Conservation (phyloP, 176 grass and related monocot genomes). For the Rhynchospora tenuis region DNA sequence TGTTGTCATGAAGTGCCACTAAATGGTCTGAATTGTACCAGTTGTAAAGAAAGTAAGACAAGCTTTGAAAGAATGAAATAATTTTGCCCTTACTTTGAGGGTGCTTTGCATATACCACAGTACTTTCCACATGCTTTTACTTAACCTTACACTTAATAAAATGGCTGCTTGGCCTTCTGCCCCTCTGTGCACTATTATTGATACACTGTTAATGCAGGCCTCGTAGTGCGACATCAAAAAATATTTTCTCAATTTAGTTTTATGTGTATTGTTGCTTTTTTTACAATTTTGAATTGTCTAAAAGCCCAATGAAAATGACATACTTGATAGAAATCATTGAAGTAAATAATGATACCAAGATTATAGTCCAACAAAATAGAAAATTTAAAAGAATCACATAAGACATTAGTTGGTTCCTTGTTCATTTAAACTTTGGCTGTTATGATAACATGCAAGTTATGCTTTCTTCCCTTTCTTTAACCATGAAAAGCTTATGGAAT, state of each 20-base stretch:
- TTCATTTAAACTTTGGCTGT: background rate
- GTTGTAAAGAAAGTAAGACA: background rate
- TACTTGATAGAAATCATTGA: background rate
- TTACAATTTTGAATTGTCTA: background rate
- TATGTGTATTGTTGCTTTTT: background rate
- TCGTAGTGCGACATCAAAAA: background rate
- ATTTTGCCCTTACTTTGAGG: background rate
- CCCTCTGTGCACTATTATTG: background rate
- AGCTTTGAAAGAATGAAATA: background rate
- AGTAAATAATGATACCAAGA: background rate
- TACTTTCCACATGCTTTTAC: background rate
- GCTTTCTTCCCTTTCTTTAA: background rate
- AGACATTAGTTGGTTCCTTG: background rate
- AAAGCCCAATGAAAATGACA: background rate
- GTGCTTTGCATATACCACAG: background rate
- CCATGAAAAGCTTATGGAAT: background rate
- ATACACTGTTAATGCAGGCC: background rate
- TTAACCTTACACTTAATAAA: background rate
- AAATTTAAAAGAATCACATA: background rate
- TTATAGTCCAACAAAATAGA: background rate
- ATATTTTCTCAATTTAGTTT: background rate
- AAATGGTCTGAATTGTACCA: background rate
- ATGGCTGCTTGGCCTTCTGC: background rate
- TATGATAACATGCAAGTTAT: background rate
- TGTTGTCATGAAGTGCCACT: background rate